phyloP scores from a whole-genome alignment of 148 eudicot genomes.

The Cornus kousa region DNA sequence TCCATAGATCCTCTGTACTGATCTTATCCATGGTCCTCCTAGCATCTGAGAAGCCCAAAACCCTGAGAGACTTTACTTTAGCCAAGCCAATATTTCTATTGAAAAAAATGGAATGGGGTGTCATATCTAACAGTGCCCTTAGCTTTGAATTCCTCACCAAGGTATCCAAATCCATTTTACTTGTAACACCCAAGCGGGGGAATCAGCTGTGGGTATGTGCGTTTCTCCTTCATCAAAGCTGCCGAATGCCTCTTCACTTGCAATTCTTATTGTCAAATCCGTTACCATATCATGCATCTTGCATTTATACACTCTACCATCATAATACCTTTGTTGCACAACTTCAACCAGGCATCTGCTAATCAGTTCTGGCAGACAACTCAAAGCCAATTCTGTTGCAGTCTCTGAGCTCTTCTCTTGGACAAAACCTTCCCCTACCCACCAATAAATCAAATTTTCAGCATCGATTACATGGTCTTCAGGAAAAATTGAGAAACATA shows the following conservation, averaged over 20 bases:
- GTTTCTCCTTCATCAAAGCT: neutral
- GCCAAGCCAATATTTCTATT: neutral
- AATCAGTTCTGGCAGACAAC: neutral
- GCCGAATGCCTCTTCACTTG: neutral
- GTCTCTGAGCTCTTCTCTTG: neutral
- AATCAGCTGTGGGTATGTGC: neutral
- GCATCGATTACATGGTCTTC: neutral
- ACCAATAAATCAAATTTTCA: neutral
- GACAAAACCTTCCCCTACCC: neutral
- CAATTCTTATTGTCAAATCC: neutral
- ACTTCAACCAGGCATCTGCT: conserved; percentile 5
- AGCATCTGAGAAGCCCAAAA: neutral
- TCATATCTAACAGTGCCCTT: neutral
- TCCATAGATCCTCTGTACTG: neutral
- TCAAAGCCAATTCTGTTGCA: neutral
- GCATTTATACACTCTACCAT: neutral
- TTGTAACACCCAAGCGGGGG: neutral
- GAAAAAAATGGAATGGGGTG: neutral
- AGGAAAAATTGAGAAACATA: conserved; percentile 1
- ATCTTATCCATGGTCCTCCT: neutral
- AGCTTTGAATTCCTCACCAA: neutral
- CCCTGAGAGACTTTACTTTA: neutral
- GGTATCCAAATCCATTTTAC: neutral
- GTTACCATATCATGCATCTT: neutral
- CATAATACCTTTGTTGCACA: neutral